A percentile compares a stretch with the other conserved stretches of the same genome.
Conservation (phyloP, 2,329 filamentous ascomycete genomes). For the Tympanopsis confertula region DNA sequence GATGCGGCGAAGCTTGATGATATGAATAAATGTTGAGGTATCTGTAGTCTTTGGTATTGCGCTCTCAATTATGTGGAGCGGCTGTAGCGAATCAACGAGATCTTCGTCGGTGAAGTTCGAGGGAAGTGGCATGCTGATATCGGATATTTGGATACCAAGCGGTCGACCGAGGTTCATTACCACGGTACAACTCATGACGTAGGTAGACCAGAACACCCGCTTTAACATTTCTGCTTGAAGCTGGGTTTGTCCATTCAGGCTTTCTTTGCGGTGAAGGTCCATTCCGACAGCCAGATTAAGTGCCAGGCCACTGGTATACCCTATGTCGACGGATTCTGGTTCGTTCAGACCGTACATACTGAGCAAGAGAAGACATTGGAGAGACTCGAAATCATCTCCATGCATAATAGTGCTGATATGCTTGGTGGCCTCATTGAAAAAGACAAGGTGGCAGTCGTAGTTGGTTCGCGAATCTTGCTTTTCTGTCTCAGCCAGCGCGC, state of each 20-base stretch:
- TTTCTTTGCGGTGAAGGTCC: slow-evolving; percentile 9
- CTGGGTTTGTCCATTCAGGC: slow-evolving; percentile 4
- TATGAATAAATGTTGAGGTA: slow-evolving; percentile 12
- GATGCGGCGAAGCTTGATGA: slow-evolving; percentile 11
- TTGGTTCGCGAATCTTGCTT: slow-evolving; percentile 1
- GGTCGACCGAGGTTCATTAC: slow-evolving; percentile 13
- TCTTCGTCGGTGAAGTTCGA: slow-evolving; percentile 7
- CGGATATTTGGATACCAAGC: slow-evolving; percentile 10
- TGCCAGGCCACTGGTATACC: slow-evolving; percentile 10
- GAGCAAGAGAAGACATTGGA: slow-evolving; percentile 12
- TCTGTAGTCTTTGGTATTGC: no score
- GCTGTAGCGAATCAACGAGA: slow-evolving; percentile 3
- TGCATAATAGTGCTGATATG: slow-evolving; percentile 7
- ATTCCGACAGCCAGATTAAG: slow-evolving; percentile 10
- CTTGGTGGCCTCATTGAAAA: slow-evolving; percentile 6
- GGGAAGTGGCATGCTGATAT: slow-evolving; percentile 11
- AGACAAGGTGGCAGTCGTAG: slow-evolving; percentile 1
- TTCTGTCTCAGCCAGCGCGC: slow-evolving; percentile 11
- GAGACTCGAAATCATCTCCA: slow-evolving; percentile 9
- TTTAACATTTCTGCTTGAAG: slow-evolving; percentile 12
- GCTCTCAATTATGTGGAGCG: no score
- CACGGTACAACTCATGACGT: slow-evolving; percentile 12
- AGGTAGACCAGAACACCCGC: slow-evolving; percentile 16
- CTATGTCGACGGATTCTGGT: slow-evolving; percentile 12
- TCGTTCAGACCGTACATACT: slow-evolving; percentile 14